Evolutionary conservation across 2,329 filamentous ascomycete genomes (phyloP), one percentile per base, ranked within the genome.

Genomic region (Trichoderma sp.): DNA sequence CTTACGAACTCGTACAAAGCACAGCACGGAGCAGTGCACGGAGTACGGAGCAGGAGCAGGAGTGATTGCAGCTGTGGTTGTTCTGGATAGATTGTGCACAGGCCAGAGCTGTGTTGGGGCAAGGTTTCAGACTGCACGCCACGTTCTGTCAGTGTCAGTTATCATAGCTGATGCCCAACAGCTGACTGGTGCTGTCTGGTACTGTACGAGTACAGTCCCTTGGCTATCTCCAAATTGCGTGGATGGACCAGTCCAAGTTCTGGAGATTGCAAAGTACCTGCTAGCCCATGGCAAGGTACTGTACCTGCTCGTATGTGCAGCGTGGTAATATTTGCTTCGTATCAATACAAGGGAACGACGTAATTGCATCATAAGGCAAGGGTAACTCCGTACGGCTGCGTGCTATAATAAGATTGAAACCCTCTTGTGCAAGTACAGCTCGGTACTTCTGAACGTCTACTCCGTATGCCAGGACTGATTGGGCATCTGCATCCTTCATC

Each of bases 341-440:
- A 68, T 53, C 41, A 56, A 24, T 24, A 56, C 50, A 24, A 56
- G 50, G 50, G n/a, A 56, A 6, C 7, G 50, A 24, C 11, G 16
- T 56, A 29, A 71, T 71, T 71, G 56, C 56, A 71, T 62, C 68
- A 71, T 71, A 50, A 71, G 50, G 21, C 21, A 53, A 41, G 63
- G 63, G 31, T 38, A 53, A 12, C 33, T 31, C 18, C 29, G 31
- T 62, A 24, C 59, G 3, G 29, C 27, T 62, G 18, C 41, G 41
- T 9, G 41, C 27, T 33, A 31, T 31, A 31, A 62, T 31, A 62
- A 35, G 60, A n/a, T 63, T n/a, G 31, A 62, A 62, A 29, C 9
- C 5, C 33, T 56, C 50, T 56, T 29, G 56, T 65, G 35, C 35
- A 41, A 38, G n/a, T 33, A 9, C 38, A n/a, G 6, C 21, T 3